Evolutionary conservation across 78 protist genomes (phyloP).

Genomic region (Protostelium mycophagum): DNA sequence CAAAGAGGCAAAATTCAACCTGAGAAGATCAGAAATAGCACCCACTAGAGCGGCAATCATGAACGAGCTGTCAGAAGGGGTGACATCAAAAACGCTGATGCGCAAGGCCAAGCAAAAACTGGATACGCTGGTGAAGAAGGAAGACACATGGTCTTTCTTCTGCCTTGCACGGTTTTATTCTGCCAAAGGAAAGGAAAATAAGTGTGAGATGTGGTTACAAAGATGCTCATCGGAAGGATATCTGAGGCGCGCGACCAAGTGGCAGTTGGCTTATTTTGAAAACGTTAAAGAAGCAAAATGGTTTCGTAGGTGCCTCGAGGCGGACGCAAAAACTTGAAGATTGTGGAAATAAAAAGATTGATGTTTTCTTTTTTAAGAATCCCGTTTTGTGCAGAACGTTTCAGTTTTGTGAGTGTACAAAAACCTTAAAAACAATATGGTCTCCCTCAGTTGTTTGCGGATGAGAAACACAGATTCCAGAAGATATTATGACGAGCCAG

Average conservation of each 20-base stretch:
- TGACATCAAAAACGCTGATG: neutral
- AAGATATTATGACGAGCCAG: too few relatives aligned
- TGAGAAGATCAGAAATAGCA: neutral
- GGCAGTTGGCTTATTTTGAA: neutral
- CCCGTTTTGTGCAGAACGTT: too few relatives aligned
- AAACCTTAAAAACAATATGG: too few relatives aligned
- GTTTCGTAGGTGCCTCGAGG: too few relatives aligned
- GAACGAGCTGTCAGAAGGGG: neutral
- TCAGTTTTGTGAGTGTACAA: too few relatives aligned
- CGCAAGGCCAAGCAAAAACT: neutral
- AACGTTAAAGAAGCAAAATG: neutral
- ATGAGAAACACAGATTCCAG: too few relatives aligned
- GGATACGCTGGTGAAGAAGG: neutral
- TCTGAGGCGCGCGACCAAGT: neutral
- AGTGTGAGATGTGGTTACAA: neutral
- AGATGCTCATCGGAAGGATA: neutral
- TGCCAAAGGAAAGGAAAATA: neutral
- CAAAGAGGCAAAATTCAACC: neutral
- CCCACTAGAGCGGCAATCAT: neutral
- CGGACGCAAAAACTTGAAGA: too few relatives aligned
- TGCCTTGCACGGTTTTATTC: neutral
- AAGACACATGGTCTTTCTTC: neutral
- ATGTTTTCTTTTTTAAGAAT: too few relatives aligned
- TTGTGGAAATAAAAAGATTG: too few relatives aligned
- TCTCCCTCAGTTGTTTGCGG: too few relatives aligned